Evolutionary conservation across 2,329 filamentous ascomycete genomes (phyloP), one percentile per base, ranked within the genome.

Genomic region (Knufia petricola): DNA sequence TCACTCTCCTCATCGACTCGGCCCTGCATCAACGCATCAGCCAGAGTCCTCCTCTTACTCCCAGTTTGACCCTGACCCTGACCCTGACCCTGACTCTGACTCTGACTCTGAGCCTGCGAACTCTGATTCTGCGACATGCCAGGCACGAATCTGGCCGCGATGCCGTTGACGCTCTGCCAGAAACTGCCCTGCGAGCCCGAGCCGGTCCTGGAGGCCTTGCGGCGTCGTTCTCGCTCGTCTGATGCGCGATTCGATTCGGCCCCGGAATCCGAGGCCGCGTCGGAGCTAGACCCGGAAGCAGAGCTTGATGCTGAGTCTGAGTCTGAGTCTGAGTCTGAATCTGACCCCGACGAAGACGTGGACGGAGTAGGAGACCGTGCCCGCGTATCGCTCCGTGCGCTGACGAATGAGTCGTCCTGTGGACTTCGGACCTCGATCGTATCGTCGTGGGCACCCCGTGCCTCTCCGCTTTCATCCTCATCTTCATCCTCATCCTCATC

Each of bases 121-220:
- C 12, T 21, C 38, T 24, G 39, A 4, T 31, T 34, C 15, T 31
- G 41, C 17, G 17, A 31, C n/a, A 21, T 28, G 12, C 32, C 23
- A 26, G 32, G n/a, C 15, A 38, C 20, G 13, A 47, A 30, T 3
- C 15, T 47, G 6, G 21, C 39, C 20, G 19, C 34, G n/a, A 37
- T 19, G 7, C 9, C 12, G 34, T 47, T 47, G 2, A 47, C 44
- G 17, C 32, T 39, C 20, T 8, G 4, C 44, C 44, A 47, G 34
- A 47, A 38, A 6, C 6, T 13, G 32, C 17, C 20, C 24, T 38
- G 44, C 10, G 31, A 30, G 2, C 19, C n/a, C n/a, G n/a, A n/a
- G n/a, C n/a, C n/a, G n/a, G n/a, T 4, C 13, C 21, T 28, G 34
- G 32, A 19, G 19, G 15, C 21, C 17, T 26, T 28, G 17, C 4